Evolutionary conservation across 139 green algal genomes (phyloP), one percentile per base, ranked within the genome.

Genomic region (Chlamydomonas schloesseri): DNA sequence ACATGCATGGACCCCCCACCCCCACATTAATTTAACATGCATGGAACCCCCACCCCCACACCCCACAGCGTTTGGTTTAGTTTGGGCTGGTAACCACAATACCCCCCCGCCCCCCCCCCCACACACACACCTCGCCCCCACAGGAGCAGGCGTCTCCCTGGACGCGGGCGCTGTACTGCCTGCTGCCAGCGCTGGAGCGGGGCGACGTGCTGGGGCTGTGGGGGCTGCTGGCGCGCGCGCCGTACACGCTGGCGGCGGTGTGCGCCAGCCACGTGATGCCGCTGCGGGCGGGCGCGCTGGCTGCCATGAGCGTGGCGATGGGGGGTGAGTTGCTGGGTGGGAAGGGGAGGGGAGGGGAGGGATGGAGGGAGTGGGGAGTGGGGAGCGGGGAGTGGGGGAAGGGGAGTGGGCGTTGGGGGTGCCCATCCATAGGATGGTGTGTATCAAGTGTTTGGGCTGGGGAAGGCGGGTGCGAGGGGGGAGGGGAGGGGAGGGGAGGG

Each of bases 61-160:
- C n/a, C n/a, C n/a, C n/a, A n/a, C n/a, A n/a, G n/a, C n/a, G n/a
- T n/a, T n/a, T n/a, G n/a, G n/a, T n/a, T n/a, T n/a, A n/a, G n/a
- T n/a, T n/a, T n/a, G n/a, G n/a, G n/a, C n/a, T n/a, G n/a, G n/a
- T n/a, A n/a, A n/a, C n/a, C n/a, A n/a, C n/a, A n/a, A n/a, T 13
- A 50, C 42, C 37, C 20, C 62, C 24, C 18, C 37, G 29, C 37
- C 13, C 42, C 21, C 47, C 2, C 31, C 37, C 68, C 0, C 21
- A 20, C 47, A 29, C 29, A 4, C 73, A 1, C 64, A 10, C 8
- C 42, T 9, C 14, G 3, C 46, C 36, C 65, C 33, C 10, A 3
- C 80, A 86, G 67, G 80, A 86, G 80, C 68, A 71, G 33, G 34
- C 50, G 13, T 86, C 80, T 6, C 50, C 50, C 80, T 86, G 80